phyloP scores from a whole-genome alignment of 768 basidiomycete species.

The Podaxis sp. region DNA sequence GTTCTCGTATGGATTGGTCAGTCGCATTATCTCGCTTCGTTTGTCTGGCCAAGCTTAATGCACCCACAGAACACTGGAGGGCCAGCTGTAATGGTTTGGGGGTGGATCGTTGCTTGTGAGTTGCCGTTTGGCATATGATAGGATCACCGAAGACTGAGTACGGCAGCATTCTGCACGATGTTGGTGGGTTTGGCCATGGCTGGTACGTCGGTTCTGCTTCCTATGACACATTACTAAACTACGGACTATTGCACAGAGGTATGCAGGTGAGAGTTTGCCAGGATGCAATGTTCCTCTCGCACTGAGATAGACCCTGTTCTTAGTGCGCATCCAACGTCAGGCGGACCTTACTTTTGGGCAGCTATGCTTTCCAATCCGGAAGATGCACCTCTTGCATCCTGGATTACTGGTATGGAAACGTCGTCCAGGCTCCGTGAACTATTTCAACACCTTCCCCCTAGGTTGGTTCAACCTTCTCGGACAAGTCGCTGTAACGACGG shows the following conservation, averaged over 20 bases:
- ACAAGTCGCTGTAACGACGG: constrained; percentile 77
- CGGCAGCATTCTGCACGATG: constrained; percentile 64
- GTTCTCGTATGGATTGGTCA: constrained; percentile 67
- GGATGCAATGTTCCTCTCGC: background rate
- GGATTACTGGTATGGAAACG: constrained; percentile 53
- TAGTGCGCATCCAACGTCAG: constrained; percentile 70
- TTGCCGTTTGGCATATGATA: background rate
- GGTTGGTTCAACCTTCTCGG: constrained; percentile 75
- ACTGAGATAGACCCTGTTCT: background rate
- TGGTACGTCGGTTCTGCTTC: constrained; percentile 31
- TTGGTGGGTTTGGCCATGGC: constrained; percentile 76
- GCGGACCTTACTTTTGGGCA: constrained; percentile 83
- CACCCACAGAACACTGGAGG: constrained; percentile 63
- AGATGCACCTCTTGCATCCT: constrained; percentile 65
- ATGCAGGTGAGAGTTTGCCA: constrained; percentile 37
- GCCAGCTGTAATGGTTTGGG: constrained; percentile 78
- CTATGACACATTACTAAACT: background rate
- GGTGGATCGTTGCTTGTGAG: constrained; percentile 65
- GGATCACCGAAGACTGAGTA: background rate
- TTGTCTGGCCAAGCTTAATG: background rate
- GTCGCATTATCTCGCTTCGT: constrained; percentile 22
- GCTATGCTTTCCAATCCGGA: constrained; percentile 65
- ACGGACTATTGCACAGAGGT: constrained; percentile 32
- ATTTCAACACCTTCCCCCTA: constrained; percentile 17
- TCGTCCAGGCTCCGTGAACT: background rate